Evolutionary conservation across 768 basidiomycete genomes (phyloP).

Genomic region (Suillus luteus): DNA sequence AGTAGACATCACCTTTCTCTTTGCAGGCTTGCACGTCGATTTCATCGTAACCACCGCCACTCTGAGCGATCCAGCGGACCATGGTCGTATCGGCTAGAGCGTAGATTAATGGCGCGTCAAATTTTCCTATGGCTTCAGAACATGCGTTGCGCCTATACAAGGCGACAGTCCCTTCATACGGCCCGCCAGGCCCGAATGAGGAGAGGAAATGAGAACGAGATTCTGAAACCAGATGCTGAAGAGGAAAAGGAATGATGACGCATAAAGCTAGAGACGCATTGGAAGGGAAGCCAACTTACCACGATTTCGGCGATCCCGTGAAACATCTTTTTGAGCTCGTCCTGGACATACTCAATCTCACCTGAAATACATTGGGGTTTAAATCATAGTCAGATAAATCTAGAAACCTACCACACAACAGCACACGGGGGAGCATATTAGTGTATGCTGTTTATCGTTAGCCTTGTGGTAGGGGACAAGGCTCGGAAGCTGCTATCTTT

Average conservation of each 20-base stretch:
- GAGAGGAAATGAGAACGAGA: conserved; percentile 65
- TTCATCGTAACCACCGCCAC: conserved; percentile 85
- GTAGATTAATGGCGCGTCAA: conserved; percentile 72
- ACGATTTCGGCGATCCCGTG: conserved; percentile 68
- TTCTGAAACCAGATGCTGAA: conserved; percentile 51
- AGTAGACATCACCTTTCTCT: conserved; percentile 51
- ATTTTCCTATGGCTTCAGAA: conserved; percentile 62
- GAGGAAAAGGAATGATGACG: neutral
- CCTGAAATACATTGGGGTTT: conserved; percentile 37
- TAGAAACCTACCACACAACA: conserved; percentile 27
- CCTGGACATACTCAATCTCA: conserved; percentile 73
- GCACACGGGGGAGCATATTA: conserved; percentile 18
- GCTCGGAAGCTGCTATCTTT: conserved; percentile 1
- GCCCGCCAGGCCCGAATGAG: conserved; percentile 60
- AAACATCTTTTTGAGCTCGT: conserved; percentile 64
- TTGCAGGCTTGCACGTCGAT: conserved; percentile 75
- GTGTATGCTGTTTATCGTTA: neutral
- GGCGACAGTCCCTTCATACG: conserved; percentile 69
- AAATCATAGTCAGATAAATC: neutral
- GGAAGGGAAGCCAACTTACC: conserved; percentile 45
- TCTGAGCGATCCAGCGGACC: conserved; percentile 83
- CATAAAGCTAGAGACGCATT: neutral
- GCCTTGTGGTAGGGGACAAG: neutral
- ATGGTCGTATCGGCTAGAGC: conserved; percentile 52
- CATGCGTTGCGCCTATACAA: conserved; percentile 78